phyloP scores from a whole-genome alignment of 108 stramenopile genomes.

The Nitzschia sp. region DNA sequence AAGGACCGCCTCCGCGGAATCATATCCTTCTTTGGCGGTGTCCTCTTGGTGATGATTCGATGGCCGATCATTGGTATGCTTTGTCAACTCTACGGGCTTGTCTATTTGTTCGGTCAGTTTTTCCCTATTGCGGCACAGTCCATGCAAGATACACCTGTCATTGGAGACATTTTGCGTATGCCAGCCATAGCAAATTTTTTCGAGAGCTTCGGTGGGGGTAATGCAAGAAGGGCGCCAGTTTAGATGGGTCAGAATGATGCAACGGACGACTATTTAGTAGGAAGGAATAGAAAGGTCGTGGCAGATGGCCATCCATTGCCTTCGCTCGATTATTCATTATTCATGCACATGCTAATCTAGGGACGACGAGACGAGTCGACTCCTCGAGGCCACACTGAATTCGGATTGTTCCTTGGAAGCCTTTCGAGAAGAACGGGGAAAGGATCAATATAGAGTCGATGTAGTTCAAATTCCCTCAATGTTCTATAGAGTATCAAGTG shows the following conservation, averaged over 20 bases:
- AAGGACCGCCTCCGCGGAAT: slow-evolving; percentile 86
- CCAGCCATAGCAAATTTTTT: slow-evolving; percentile 81
- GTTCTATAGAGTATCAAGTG: no score
- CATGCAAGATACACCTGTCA: slow-evolving; percentile 79
- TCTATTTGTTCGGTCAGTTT: slow-evolving; percentile 92
- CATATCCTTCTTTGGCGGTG: slow-evolving; percentile 86
- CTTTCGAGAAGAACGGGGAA: no score
- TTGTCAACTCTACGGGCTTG: slow-evolving; percentile 78
- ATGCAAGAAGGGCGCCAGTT: slow-evolving; percentile 49
- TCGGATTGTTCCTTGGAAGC: no score
- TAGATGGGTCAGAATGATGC: slow-evolving; percentile 23
- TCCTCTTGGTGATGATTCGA: slow-evolving; percentile 75
- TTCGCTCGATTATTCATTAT: no score
- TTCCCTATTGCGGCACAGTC: slow-evolving; percentile 88
- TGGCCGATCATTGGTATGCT: slow-evolving; percentile 90
- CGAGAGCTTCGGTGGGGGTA: slow-evolving; percentile 62
- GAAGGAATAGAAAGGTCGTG: no score
- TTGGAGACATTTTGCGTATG: slow-evolving; percentile 67
- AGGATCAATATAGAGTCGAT: no score
- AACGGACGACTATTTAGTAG: no score
- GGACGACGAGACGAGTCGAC: not conserved
- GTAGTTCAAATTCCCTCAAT: no score
- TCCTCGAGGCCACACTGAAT: no score
- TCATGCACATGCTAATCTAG: not conserved
- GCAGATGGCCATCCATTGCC: no score